A percentile compares a stretch with the other conserved stretches of the same genome.
phyloP scores from a whole-genome alignment of 179 eudicot genomes.

The Patellifolia procumbens region DNA sequence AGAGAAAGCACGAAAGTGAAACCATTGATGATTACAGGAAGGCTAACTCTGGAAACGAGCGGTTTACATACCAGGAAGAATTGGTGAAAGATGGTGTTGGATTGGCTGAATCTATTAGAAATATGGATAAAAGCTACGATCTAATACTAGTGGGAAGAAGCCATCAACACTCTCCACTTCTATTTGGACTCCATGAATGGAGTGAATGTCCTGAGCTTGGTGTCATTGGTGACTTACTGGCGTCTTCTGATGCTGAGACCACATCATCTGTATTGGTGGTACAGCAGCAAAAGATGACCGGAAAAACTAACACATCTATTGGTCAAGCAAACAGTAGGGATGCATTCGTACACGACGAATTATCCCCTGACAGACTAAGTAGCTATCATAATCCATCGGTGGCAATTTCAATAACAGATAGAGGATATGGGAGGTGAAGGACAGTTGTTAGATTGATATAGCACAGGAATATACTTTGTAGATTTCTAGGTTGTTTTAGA shows the following conservation, averaged over 20 bases:
- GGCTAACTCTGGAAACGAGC: slow-evolving; percentile 38
- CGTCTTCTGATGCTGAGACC: slow-evolving; percentile 48
- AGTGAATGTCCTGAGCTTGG: slow-evolving; percentile 70
- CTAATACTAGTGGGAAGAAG: slow-evolving; percentile 53
- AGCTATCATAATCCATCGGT: slow-evolving; percentile 14
- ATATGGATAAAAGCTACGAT: slow-evolving; percentile 39
- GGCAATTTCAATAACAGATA: slow-evolving; percentile 21
- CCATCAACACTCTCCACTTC: slow-evolving; percentile 41
- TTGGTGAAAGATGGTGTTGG: slow-evolving; percentile 58
- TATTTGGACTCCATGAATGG: slow-evolving; percentile 56
- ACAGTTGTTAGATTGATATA: slow-evolving; percentile 14
- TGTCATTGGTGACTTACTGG: slow-evolving; percentile 55
- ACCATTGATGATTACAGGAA: slow-evolving; percentile 39
- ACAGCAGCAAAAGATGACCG: slow-evolving; percentile 51
- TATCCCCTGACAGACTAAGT: slow-evolving; percentile 5
- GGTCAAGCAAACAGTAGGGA: slow-evolving; percentile 12
- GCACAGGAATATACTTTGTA: slow-evolving; percentile 15
- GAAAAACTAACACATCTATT: slow-evolving; percentile 6
- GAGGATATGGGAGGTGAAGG: slow-evolving; percentile 17
- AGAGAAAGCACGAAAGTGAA: slow-evolving; percentile 46
- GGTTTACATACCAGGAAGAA: slow-evolving; percentile 49
- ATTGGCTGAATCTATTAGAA: slow-evolving; percentile 40
- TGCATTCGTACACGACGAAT: slow-evolving; percentile 24
- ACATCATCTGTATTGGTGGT: slow-evolving; percentile 63
- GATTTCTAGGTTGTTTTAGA: neutral